phyloP scores from a whole-genome alignment of 257 asterid genomes.

The Prunella vulgaris region DNA sequence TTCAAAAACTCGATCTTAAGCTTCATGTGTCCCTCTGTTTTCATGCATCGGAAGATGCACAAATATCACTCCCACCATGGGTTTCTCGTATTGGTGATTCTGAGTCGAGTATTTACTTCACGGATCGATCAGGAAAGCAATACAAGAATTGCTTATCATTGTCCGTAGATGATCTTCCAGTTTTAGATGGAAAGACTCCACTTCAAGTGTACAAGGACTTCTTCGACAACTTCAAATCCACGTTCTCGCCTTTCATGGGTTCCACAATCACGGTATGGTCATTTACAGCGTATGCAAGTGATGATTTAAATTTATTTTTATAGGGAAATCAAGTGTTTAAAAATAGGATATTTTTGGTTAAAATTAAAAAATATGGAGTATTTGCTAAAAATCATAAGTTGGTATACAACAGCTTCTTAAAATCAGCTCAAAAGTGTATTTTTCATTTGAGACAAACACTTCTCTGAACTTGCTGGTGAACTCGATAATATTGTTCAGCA shows the following conservation, averaged over 20 bases:
- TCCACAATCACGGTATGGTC: conserved; percentile 75
- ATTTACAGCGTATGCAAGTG: neutral
- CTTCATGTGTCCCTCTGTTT: conserved; percentile 68
- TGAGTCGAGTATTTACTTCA: conserved; percentile 49
- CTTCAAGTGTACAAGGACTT: conserved; percentile 56
- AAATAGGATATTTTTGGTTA: too few relatives aligned
- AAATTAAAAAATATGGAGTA: neutral
- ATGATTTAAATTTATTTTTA: neutral
- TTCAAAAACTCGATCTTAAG: conserved; percentile 56
- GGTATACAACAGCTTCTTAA: too few relatives aligned
- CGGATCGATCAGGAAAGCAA: conserved; percentile 53
- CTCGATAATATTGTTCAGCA: neutral
- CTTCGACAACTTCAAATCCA: conserved; percentile 56
- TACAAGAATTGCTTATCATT: conserved; percentile 64
- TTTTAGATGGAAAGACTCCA: conserved; percentile 80
- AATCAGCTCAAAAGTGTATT: neutral
- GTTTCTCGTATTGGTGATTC: conserved; percentile 58
- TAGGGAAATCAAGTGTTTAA: neutral
- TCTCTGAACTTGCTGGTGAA: neutral
- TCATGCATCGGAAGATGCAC: conserved; percentile 49
- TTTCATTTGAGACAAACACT: neutral
- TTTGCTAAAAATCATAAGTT: too few relatives aligned
- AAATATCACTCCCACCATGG: conserved; percentile 62
- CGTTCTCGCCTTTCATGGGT: conserved; percentile 55
- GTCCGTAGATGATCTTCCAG: conserved; percentile 69